Evolutionary conservation across 2,329 filamentous ascomycete species (phyloP), one percentile per base, ranked within the genome.

Genomic region (Verticillium klebahnii): DNA sequence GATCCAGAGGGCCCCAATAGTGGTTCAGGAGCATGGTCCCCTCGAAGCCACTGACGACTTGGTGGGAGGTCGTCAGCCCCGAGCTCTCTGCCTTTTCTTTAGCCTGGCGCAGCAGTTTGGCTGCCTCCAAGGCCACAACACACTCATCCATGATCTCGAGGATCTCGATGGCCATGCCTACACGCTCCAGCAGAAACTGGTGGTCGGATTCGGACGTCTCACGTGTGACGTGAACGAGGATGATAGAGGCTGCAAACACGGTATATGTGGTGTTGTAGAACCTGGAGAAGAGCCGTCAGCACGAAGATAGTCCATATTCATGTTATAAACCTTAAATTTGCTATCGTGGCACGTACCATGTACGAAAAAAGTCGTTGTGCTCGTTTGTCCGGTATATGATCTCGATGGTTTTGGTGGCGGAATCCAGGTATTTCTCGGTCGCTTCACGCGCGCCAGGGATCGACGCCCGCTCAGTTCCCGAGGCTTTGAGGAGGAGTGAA

Each of bases 241-340:
- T 68, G 36, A 71, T 67, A 19, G 70, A 70, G 12, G 70, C 67
- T 4, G 70, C 69, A 40, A 72, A 72, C 19, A 69, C 65, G 1
- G 66, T 68, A 59, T 72, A 72, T 9, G 69, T 72, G 2, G 69
- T 71, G 58, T 72, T 72, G 60, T 71, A 71, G 59, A 70, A 72
- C 70, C 70, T 71, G 12, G 11, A 3, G 9, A 19, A 14, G 12
- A 14, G 11, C 45, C 23, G 45, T 52, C 11, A 52, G 45, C 4
- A n/a, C 8, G 39, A 15, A 45, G 3, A 9, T 3, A n/a, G 5
- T n/a, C 15, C 15, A 9, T 9, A 9, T 45, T 9, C 15, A 45
- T n/a, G 6, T n/a, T 2, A 45, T 17, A 52, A 52, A 14, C 9
- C 7, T 36, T 8, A 36, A 7, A 14, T 1, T 14, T 8, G 34